Evolutionary conservation across 257 asterid genomes (phyloP), one percentile per base, ranked within the genome.

Genomic region (Ocimum tenuiflorum): DNA sequence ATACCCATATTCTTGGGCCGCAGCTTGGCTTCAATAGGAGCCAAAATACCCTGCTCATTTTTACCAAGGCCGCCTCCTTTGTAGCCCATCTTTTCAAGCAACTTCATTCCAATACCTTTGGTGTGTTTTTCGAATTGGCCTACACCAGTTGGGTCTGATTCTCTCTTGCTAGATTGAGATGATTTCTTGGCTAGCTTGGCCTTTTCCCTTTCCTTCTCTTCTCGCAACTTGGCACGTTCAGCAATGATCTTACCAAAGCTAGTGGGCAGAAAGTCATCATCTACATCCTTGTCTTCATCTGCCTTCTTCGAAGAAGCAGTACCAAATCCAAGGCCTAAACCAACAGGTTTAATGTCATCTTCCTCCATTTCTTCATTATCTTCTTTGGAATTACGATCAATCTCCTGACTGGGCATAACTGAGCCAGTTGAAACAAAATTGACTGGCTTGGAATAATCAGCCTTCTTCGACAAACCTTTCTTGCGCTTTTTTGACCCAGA

Each of bases 61-160:
- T 81, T 92, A 60, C 98, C 98, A 70, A 92, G 91, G 27, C 97
- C 97, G 19, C 97, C 98, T 71, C 97, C 98, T 75, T 66, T 82
- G 63, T 89, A 89, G 14, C 98, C 98, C 97, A 89, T 92, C 84
- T 81, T 87, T 79, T 76, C 91, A 41, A 92, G 84, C 82, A 92
- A 69, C 75, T 75, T 87, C 88, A 53, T 3, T 57, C 96, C 97
- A 68, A 87, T 82, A 23, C 98, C 96, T 63, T 80, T 87, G 8
- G 96, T 87, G 64, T 85, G 82, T 82, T 80, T 81, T 75, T 89
- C 96, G 62, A 91, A 89, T 4, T 69, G 18, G 70, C 96, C 95
- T 36, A 87, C 88, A 38, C 80, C 83, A 62, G 68, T 77, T 0
- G 84, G 74, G 46, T 81, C 80, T 5, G 48, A 33, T 38, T 82